Percentiles rank a stretch among this genome's conserved stretches.
Conservation (phyloP, 78 protist genomes). For the Dictyostelium discoideum region DNA sequence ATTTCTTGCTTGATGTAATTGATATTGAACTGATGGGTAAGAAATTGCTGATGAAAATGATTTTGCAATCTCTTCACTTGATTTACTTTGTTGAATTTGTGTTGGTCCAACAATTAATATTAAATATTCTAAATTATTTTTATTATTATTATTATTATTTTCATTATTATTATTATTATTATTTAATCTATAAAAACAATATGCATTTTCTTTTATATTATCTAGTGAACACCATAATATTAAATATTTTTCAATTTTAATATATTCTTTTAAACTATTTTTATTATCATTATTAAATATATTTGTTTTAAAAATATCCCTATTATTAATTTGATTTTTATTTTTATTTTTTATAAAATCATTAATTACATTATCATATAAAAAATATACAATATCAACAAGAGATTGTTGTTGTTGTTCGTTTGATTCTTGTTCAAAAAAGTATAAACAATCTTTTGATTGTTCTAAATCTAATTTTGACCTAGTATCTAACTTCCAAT, state of each 20-base stretch:
- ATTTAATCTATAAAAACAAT: neutral
- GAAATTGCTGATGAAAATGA: constrained; percentile 10
- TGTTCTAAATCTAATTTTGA: neutral
- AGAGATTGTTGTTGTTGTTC: neutral
- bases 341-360: neutral
- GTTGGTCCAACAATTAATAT: constrained; percentile 14
- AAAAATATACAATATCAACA: neutral
- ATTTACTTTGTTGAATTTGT: neutral
- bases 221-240: neutral
- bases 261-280: constrained; percentile 10
- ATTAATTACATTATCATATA: neutral
- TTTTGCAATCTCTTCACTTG: neutral
- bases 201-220: neutral
- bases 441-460: neutral
- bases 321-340: neutral
- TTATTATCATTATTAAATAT: neutral
- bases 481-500: neutral
- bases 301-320: neutral
- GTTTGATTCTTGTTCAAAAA: neutral
- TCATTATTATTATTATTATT: neutral
- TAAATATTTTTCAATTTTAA: constrained; percentile 8
- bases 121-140: neutral
- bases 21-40: neutral
- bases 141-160: neutral
- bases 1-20: neutral